These are phyloP conservation scores for Solanum phureja DNA, from an alignment of 257 asterid species.

Conservation along the genomic window DNA sequence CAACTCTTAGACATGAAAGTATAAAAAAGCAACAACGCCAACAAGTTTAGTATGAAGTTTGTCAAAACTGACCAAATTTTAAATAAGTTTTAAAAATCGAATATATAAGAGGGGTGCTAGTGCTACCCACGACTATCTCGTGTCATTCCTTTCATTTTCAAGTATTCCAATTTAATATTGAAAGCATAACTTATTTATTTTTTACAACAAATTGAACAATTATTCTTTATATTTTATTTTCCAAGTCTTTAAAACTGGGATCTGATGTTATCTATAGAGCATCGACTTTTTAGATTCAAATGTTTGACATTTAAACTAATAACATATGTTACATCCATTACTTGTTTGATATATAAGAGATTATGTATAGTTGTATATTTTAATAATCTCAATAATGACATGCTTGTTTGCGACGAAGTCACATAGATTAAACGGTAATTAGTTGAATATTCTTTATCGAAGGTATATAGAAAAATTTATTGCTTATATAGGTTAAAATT, in stretches of 20 bases:
- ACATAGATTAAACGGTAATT: not conserved
- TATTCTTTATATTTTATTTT: not conserved
- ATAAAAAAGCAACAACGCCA: too few relatives aligned
- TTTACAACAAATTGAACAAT: not conserved
- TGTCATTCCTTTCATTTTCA: not conserved
- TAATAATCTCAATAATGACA: not conserved
- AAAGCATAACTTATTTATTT: not conserved
- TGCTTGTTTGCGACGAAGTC: not conserved
- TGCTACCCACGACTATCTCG: not conserved
- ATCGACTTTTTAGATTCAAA: not conserved
- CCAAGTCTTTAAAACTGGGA: not conserved
- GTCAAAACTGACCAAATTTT: not conserved
- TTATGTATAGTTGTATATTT: not conserved
- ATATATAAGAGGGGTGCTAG: not conserved
- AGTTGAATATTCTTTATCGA: not conserved
- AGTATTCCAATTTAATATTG: not conserved
- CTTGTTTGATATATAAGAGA: not conserved
- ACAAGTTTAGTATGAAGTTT: too few relatives aligned
- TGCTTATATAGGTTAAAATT: fast-evolving
- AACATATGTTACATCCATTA: not conserved
- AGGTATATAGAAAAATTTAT: not conserved
- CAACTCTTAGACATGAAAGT: too few relatives aligned
- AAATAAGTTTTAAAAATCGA: not conserved
- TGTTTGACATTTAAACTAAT: not conserved
- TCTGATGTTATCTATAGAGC: not conserved